Base-by-base conservation (phyloP, 257 asterid species). In the Thymus mandschuricus region DNA sequence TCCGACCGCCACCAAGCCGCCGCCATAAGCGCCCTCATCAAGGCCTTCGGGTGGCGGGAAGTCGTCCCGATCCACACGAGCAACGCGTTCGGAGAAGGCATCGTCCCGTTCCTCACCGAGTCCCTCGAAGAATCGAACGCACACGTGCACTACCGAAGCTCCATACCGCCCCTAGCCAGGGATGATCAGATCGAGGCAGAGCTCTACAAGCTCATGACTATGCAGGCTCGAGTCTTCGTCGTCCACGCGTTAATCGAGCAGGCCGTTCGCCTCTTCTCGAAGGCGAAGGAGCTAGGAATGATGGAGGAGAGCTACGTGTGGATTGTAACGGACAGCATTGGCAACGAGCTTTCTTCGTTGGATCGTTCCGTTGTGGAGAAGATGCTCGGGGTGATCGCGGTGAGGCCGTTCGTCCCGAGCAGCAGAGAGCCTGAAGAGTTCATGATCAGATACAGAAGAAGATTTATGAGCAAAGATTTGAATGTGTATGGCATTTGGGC, bases 221-320 rank as follows among this genome's bases (percentile, higher is more conserved):
- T 77, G 85, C 81, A 82, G 10, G 82, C 85, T 1, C 45, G 86
- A 56, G 86, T 84, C 28, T 84, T 84, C 68, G 33, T 84, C 0
- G 82, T 79, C 35, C 86, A 81, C 57, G 28, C 64, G 80, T 10
- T 63, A 55, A 2, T 10, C 13, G 10, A 40, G 0, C 74, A 79
- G 1, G 82, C 68, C 7, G 57, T 84, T 44, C 77, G 80, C 2
- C 68, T 79, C 2, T 82, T 82, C 50, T 30, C 71, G 31, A 74
- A 61, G 50, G 84, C 80, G 0, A 76, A 79, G 8, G 52, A 66
- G 8, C 64, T 71, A 3, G 79, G 85, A 38, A 81, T 81, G 85
- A 81, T 78, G 82, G 67, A 71, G 13, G 56, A 57, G 3, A 80
- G 54, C 9, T 82, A 79, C 28, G 84, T 61, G 3, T 82, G 86